Evolutionary conservation across 257 asterid species (phyloP), one percentile per base, ranked within the genome.

Genomic region (Petunia axillaris): DNA sequence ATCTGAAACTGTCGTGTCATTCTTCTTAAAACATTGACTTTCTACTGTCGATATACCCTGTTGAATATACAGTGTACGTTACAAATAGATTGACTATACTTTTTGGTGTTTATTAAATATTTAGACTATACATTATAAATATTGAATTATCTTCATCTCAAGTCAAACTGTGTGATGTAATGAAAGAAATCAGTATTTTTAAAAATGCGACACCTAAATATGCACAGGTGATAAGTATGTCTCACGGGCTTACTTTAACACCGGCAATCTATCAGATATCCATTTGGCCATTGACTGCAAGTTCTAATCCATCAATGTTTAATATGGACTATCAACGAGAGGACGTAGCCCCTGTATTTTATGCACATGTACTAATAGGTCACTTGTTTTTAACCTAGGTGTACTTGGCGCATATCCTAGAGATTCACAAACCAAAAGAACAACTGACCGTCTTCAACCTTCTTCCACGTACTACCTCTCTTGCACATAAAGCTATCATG

Each of bases 141-240:
- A 43, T 25, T 60, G 43, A 15, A 66, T 41, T 36, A 35, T 71
- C 77, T 48, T 71, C 77, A 71, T 39, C 60, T 55, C 62, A 55
- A 55, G 6, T 71, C 41, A 50, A 71, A 48, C 60, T 16, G 41
- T 48, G 25, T 48, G 58, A 16, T 70, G 46, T 16, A 70, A 46
- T 41, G 25, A 70, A 16, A 70, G 77, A 46, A 63, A 71, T 25
- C 40, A 48, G 6, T 25, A 48, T 48, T 48, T 68, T 25, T 25
- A 6, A 2, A 48, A 71, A 48, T 35, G 11, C 3, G 6, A 71
- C 60, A 71, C 38, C 77, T 11, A 71, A 11, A 25, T 35, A 48
- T 11, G 60, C 60, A 48, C 54, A 71, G 16, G 77, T 10, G 60
- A 46, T 70, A 44, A 46, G 43, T 46, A 48, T 25, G 59, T 5